Percentiles rank a stretch among this genome's conserved stretches.
Conservation (phyloP, 305 asterid genomes). For the Rubia occidens region DNA sequence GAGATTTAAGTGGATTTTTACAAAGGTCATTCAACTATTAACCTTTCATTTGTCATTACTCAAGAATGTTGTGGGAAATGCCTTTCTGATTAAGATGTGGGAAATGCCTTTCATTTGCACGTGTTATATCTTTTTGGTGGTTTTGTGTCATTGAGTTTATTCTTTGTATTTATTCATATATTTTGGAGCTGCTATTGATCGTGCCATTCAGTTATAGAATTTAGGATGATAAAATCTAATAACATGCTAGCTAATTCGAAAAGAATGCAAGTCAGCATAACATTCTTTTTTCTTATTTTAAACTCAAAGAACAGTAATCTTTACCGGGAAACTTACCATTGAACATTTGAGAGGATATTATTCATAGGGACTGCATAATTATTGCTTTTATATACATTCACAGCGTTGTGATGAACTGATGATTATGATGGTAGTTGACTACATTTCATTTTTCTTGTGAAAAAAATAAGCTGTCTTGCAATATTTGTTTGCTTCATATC, state of each 20-base stretch:
- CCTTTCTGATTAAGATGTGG: neutral
- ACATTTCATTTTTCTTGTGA: neutral
- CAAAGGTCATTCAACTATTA: neutral
- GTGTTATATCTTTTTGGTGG: neutral
- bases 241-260: neutral
- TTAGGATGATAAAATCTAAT: neutral
- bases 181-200: neutral
- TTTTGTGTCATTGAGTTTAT: neutral
- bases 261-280: neutral
- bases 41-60: neutral
- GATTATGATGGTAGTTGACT: neutral
- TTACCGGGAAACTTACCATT: neutral
- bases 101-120: neutral
- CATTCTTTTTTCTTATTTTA: neutral
- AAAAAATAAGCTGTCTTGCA: neutral
- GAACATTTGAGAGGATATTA: neutral
- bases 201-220: neutral
- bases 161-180: too few relatives aligned
- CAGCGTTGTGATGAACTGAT: neutral
- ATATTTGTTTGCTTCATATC: neutral
- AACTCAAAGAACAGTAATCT: neutral
- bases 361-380: neutral
- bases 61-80: neutral
- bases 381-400: neutral
- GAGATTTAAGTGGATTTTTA: neutral